Evolutionary conservation across 1,284 basidiomycete genomes (phyloP).

Genomic region (Heliocybe sulcata): DNA sequence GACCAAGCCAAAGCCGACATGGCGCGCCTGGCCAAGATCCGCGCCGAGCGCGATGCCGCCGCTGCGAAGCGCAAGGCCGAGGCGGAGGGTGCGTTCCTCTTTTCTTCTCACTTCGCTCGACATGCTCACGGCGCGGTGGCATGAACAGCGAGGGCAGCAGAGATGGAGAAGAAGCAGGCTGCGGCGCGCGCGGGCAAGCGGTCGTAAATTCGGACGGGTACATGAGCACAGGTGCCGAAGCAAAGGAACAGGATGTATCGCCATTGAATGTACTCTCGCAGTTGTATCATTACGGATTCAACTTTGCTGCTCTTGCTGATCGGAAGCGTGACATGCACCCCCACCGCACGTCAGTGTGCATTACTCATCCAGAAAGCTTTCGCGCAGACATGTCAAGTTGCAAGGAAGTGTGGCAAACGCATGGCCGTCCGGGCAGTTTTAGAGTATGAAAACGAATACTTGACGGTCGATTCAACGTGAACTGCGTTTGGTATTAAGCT

Average conservation of each 20-base stretch:
- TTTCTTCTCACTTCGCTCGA: not conserved
- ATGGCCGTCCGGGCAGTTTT: too few species aligned
- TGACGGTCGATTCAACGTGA: too few species aligned
- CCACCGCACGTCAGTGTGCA: too few species aligned
- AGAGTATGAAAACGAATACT: too few species aligned
- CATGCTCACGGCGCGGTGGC: not conserved
- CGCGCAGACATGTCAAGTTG: too few species aligned
- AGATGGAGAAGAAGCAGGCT: constrained; percentile 32
- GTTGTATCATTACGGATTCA: not conserved
- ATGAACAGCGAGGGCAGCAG: constrained; percentile 33
- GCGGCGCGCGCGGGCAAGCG: not conserved
- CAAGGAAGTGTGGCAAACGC: too few species aligned
- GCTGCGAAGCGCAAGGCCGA: constrained; percentile 82
- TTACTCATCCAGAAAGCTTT: too few species aligned
- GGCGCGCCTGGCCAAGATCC: constrained; percentile 80
- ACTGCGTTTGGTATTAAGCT: too few species aligned
- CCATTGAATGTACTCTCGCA: not conserved
- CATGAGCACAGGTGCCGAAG: not conserved
- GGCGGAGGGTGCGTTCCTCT: constrained; percentile 52
- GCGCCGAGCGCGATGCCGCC: constrained; percentile 79
- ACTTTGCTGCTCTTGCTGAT: not conserved
- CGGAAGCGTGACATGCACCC: too few species aligned
- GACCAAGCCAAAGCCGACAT: constrained; percentile 84
- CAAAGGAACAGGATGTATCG: not conserved
- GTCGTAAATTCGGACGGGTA: not conserved